Evolutionary conservation across 768 basidiomycete species (phyloP), one percentile per base, ranked within the genome.

Genomic region (Boletus coccyginus): DNA sequence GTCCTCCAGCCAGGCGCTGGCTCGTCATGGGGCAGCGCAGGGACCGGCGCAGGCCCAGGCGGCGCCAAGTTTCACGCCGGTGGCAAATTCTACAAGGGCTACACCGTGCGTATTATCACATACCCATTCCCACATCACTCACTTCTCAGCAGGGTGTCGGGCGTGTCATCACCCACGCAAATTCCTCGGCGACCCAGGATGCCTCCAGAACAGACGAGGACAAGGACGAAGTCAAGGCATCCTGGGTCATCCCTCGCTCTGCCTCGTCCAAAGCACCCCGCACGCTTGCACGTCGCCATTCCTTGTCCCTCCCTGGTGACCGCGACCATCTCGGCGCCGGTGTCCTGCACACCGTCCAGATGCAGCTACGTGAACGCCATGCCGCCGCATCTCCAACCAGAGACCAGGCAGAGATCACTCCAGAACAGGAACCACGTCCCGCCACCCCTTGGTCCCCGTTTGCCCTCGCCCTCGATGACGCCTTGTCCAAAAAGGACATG

Each of bases 51-150:
- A 50, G 83, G 88, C 42, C 79, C 90, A 47, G 88, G 90, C 3
- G 82, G 88, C 32, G 78, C 87, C 52, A 91, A 88, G 68, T 84
- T 85, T 61, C 82, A 84, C 55, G 73, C 88, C 13, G 88, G 89
- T 40, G 81, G 86, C 66, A 80, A 88, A 45, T 88, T 88, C 66
- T 83, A 90, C 69, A 74, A 78, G 48, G 81, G 84, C 1, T 90
- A 85, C 68, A 82, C 80, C 29, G 89, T 91, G 55, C 66, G 82
- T 77, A 32, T 32, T 56, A 5, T 55, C 1, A 11, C 17, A 5
- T 11, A 0, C 14, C 12, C 14, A 3, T 31, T 31, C 14, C 44
- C 36, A 5, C 19, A 7, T 46, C 16, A 5, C 57, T 66, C 38
- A 63, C 57, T 27, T 48, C 32, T 16, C 39, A 56, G 19, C 66